Evolutionary conservation across 768 basidiomycete species (phyloP).

Genomic region (Daedaleopsis nitida): DNA sequence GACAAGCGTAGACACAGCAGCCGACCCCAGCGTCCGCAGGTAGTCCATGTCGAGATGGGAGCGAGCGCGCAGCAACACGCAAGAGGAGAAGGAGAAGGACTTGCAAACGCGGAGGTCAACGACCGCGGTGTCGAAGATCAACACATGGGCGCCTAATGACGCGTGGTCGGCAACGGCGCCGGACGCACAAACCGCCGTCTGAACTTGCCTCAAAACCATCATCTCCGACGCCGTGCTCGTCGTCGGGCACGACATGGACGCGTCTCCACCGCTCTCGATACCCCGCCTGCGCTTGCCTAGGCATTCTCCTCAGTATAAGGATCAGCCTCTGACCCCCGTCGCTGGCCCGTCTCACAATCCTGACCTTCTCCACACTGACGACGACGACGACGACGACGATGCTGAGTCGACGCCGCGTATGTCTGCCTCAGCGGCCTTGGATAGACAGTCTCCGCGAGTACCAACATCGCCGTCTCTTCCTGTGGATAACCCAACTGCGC

Average conservation of each 20-base stretch:
- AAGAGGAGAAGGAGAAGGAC: neutral
- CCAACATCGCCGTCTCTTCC: slow-evolving; percentile 18
- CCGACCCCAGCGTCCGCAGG: slow-evolving; percentile 77
- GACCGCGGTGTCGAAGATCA: neutral
- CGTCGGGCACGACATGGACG: slow-evolving; percentile 25
- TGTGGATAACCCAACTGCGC: slow-evolving; percentile 55
- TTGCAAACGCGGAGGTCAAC: neutral
- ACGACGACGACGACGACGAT: slow-evolving; percentile 38
- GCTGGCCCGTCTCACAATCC: slow-evolving; percentile 37
- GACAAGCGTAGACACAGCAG: slow-evolving; percentile 87
- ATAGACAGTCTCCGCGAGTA: slow-evolving; percentile 11
- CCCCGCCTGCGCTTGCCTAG: slow-evolving; percentile 29
- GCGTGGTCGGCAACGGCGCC: neutral
- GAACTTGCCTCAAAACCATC: slow-evolving; percentile 1
- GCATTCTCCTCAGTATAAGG: slow-evolving; percentile 18
- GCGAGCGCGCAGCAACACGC: neutral
- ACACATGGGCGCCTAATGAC: neutral
- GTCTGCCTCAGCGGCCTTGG: slow-evolving; percentile 23
- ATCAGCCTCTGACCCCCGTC: slow-evolving; percentile 22
- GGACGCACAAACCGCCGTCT: neutral
- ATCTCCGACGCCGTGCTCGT: slow-evolving; percentile 12
- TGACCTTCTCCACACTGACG: slow-evolving; percentile 28
- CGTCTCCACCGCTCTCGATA: slow-evolving; percentile 18
- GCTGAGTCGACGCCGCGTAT: slow-evolving; percentile 42
- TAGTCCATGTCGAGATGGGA: slow-evolving; percentile 65